Conservation (phyloP, 805 yeast species). For the Ascoidea rubescens region DNA sequence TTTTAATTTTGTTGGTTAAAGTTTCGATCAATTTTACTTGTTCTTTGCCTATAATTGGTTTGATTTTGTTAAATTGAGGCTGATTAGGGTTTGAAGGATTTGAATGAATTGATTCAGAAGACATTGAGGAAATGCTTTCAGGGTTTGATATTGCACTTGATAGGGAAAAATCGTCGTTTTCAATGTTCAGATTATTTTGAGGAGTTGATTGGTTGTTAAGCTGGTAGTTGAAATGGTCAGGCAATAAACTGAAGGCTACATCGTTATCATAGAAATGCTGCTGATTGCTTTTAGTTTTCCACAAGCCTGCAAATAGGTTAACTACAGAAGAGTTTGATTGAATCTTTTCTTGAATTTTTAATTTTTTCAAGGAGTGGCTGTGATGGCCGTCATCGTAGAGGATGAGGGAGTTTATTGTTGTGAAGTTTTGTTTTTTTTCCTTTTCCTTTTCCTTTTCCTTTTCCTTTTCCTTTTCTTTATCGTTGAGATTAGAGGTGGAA, state of each 20-base stretch:
- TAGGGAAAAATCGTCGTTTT: background rate
- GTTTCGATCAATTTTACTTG: background rate
- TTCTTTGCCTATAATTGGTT: background rate
- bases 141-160: background rate
- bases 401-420: background rate
- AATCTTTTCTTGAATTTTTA: background rate
- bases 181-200: too few species aligned
- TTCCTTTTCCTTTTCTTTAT: too few species aligned
- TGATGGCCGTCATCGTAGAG: background rate
- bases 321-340: background rate
- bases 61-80: too few species aligned
- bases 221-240: too few species aligned
- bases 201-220: background rate
- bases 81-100: background rate
- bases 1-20: background rate
- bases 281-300: background rate
- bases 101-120: background rate
- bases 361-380: background rate
- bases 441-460: too few species aligned
- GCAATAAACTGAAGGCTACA: background rate
- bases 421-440: too few species aligned
- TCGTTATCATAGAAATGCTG: background rate
- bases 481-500: too few species aligned
- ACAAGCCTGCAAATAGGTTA: background rate
- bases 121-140: background rate